phyloP scores from a whole-genome alignment of 23 red algal species.

The Gracilaria vermiculophylla region DNA sequence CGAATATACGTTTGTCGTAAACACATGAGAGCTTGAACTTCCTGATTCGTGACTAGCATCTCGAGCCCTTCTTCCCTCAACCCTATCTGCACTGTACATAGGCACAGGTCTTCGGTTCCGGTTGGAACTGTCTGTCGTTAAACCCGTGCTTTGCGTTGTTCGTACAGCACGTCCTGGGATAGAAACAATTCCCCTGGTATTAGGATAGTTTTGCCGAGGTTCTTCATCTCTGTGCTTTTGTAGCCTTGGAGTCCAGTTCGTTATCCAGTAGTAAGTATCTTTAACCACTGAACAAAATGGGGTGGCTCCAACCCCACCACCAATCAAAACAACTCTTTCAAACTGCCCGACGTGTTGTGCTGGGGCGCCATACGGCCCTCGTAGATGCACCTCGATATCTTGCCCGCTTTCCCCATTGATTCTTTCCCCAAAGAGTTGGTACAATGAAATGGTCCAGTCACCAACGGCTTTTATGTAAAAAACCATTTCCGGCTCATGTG shows the following conservation, averaged over 20 bases:
- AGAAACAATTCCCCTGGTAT: not conserved
- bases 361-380: conserved; percentile 80
- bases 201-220: not conserved
- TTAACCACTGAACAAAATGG: conserved; percentile 79
- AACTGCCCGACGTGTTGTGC: conserved; percentile 87
- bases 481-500: conserved; percentile 72
- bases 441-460: conserved; percentile 79
- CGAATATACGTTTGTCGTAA: conserved; percentile 61
- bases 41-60: not conserved
- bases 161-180: not conserved
- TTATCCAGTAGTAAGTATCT: conserved; percentile 65
- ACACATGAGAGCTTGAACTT: conserved; percentile 43
- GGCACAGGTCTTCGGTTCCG: not conserved
- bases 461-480: conserved; percentile 88
- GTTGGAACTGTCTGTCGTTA: not conserved
- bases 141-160: not conserved
- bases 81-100: conserved; percentile 14
- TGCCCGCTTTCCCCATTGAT: not conserved
- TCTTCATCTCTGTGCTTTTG: not conserved
- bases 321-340: conserved; percentile 76
- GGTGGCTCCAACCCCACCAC: conserved; percentile 82
- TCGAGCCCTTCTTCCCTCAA: not conserved
- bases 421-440: conserved; percentile 61
- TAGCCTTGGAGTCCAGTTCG: conserved; percentile 49
- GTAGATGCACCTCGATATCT: conserved; percentile 79